Evolutionary conservation across 345 rosid species (phyloP), one percentile per base, ranked within the genome.

Genomic region (Salix dunnii): DNA sequence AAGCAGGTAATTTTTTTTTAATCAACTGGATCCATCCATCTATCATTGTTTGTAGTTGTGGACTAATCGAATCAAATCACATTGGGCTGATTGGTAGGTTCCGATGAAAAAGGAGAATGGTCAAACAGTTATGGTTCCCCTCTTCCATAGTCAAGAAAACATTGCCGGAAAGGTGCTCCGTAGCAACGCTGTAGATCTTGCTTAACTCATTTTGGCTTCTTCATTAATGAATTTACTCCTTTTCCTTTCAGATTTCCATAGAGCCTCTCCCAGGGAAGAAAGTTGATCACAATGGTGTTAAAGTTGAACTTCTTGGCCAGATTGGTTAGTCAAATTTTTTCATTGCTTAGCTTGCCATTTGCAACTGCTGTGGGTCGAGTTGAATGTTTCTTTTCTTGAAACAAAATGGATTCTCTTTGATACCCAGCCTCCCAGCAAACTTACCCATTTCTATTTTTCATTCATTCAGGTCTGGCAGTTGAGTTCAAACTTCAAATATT

Each of bases 261-360:
- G 99, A 93, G 76, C 98, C 97, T 75, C 75, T 86, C 85, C 96
- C 85, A 83, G 99, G 98, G 89, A 92, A 93, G 79, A 96, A 92
- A 79, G 89, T 93, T 70, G 99, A 96, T 73, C 99, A 93, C 79
- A 93, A 92, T 82, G 98, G 99, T 80, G 89, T 93, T 21, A 96
- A 93, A 88, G 89, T 93, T 81, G 98, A 96, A 81, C 96, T 96
- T 78, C 97, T 96, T 76, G 98, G 97, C 83, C 99, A 96, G 84
- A 96, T 93, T 84, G 96, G 98, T 78, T 18, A 68, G 78, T 27
- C 46, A n/a, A 72, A 71, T 23, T 68, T 27, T 53, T 21, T 2
- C 35, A 3, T 70, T 23, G 31, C 20, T 17, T 49, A 14, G 25
- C 33, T 72, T 49, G 58, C 65, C 25, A 20, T 40, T 40, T 40